phyloP scores from a whole-genome alignment of 306 rosid species.

The Parietaria judaica region DNA sequence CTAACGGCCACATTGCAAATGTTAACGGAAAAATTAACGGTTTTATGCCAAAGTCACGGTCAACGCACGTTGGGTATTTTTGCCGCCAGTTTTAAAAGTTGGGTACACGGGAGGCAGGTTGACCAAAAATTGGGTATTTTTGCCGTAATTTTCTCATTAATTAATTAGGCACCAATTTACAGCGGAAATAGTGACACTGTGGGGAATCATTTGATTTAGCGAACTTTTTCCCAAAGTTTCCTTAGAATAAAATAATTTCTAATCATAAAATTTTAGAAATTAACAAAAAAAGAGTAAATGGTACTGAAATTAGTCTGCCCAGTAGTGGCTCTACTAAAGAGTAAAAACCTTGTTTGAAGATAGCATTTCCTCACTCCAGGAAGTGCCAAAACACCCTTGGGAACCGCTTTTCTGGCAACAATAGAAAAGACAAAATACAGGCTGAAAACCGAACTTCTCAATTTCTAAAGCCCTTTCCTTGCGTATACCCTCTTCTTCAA shows the following conservation, averaged over 20 bases:
- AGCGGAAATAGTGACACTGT: not conserved
- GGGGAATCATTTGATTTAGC: slow-evolving; percentile 7
- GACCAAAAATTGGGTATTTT: too few relatives aligned
- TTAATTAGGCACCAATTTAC: too few relatives aligned
- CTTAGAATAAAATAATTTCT: not conserved
- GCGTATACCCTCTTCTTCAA: not conserved
- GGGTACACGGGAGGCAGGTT: too few relatives aligned
- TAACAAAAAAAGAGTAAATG: not conserved
- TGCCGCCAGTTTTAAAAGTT: too few relatives aligned
- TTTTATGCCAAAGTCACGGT: too few relatives aligned
- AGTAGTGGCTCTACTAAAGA: slow-evolving; percentile 10
- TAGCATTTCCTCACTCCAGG: slow-evolving; percentile 24
- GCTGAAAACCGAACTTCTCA: slow-evolving; percentile 14
- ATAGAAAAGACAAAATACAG: slow-evolving; percentile 40
- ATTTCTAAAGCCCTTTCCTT: not conserved
- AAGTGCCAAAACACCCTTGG: slow-evolving; percentile 57
- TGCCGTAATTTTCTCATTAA: too few relatives aligned
- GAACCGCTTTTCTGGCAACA: slow-evolving; percentile 47
- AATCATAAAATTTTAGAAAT: too few relatives aligned
- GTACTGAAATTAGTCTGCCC: slow-evolving; percentile 7
- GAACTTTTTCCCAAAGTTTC: not conserved
- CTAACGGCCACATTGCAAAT: too few relatives aligned
- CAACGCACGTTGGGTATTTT: too few relatives aligned
- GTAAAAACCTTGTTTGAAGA: slow-evolving; percentile 9
- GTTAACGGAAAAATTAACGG: too few relatives aligned